A percentile compares a stretch with the other conserved stretches of the same genome.
Evolutionary conservation across 1,139 yeast genomes (phyloP).

Genomic region (Groenewaldozyma auringiensis): DNA sequence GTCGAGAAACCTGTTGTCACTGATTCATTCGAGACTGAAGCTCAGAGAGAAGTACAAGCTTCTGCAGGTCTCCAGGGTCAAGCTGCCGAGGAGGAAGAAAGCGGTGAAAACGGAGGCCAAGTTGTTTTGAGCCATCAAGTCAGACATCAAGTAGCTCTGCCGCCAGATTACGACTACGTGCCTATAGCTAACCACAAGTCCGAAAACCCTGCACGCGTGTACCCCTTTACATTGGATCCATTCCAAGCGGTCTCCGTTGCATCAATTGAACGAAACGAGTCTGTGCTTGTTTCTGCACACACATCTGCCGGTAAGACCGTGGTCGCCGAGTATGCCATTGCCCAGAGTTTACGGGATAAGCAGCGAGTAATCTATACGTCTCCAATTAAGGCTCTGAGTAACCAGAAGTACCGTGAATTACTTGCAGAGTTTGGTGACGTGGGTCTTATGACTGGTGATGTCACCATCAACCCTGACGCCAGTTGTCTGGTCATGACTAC

Average conservation of each 20-base stretch:
- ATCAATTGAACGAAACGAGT: slow-evolving; percentile 87
- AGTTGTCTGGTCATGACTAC: slow-evolving; percentile 98
- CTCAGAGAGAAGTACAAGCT: slow-evolving; percentile 77
- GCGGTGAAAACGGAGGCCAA: slow-evolving; percentile 38
- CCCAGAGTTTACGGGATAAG: slow-evolving; percentile 81
- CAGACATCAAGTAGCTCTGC: slow-evolving; percentile 95
- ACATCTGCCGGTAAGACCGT: slow-evolving; percentile 99
- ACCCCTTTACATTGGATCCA: slow-evolving; percentile 90
- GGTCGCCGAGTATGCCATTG: slow-evolving; percentile 97
- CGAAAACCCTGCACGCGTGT: slow-evolving; percentile 58
- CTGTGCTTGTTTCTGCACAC: slow-evolving; percentile 97
- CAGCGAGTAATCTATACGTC: slow-evolving; percentile 96
- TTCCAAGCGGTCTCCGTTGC: slow-evolving; percentile 95
- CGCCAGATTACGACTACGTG: slow-evolving; percentile 77
- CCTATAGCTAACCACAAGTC: slow-evolving; percentile 82
- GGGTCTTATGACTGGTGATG: slow-evolving; percentile 97
- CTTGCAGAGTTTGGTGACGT: slow-evolving; percentile 91
- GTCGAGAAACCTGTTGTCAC: slow-evolving; percentile 58
- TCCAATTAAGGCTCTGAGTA: slow-evolving; percentile 93
- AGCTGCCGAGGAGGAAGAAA: slow-evolving; percentile 20
- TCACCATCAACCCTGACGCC: slow-evolving; percentile 93
- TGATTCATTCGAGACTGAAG: slow-evolving; percentile 85
- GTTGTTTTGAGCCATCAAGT: slow-evolving; percentile 85
- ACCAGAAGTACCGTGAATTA: slow-evolving; percentile 92
- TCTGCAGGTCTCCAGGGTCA: slow-evolving; percentile 58